Evolutionary conservation across 768 basidiomycete species (phyloP).

Genomic region (Grammothele lineata): DNA sequence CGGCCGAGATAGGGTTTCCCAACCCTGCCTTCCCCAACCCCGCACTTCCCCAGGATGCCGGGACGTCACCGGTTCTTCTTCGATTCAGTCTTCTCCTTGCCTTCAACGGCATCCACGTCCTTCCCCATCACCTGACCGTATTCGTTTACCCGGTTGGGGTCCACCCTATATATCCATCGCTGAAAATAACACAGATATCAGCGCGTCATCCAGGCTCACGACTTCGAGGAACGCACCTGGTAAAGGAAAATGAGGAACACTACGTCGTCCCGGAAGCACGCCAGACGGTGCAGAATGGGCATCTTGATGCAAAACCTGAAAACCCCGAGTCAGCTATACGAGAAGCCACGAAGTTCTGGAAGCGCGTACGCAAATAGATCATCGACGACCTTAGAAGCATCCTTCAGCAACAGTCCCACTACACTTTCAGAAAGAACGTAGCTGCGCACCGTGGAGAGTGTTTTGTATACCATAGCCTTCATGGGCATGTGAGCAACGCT

Average conservation of each 20-base stretch:
- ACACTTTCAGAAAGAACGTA: too few relatives aligned
- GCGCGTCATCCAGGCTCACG: background rate
- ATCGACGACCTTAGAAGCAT: conserved; percentile 57
- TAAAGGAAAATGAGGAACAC: conserved; percentile 92
- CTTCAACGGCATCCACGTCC: conserved; percentile 39
- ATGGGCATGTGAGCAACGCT: conserved; percentile 98
- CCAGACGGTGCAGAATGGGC: conserved; percentile 90
- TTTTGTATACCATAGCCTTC: conserved; percentile 97
- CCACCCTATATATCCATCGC: conserved; percentile 97
- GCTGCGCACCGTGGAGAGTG: conserved; percentile 60
- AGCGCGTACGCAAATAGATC: conserved; percentile 80
- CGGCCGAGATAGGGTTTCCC: conserved; percentile 19
- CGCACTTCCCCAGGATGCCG: conserved; percentile 5
- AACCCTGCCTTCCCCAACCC: conserved; percentile 1
- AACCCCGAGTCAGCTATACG: background rate
- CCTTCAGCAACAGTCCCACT: background rate
- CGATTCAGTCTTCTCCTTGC: conserved; percentile 27
- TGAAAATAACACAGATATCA: conserved; percentile 30
- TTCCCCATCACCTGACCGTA: conserved; percentile 79
- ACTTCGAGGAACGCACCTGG: conserved; percentile 52
- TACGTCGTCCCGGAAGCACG: conserved; percentile 86
- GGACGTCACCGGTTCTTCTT: conserved; percentile 32
- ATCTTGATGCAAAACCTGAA: conserved; percentile 91
- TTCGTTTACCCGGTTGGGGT: conserved; percentile 93
- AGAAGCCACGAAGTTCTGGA: background rate